Evolutionary conservation across 1,284 basidiomycete genomes (phyloP).

Genomic region (Ceratobasidium sp.): DNA sequence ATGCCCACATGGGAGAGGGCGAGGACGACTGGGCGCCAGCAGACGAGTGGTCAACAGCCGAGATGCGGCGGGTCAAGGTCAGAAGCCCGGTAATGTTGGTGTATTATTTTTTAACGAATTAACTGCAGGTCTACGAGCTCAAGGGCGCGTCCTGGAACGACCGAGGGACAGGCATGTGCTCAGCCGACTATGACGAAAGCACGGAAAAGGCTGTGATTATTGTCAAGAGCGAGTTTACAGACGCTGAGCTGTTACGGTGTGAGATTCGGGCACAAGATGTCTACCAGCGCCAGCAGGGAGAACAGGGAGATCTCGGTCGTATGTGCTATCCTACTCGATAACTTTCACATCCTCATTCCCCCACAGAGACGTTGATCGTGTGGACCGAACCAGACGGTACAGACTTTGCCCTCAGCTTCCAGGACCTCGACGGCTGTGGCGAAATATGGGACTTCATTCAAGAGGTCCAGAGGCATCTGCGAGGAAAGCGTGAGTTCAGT

Average conservation of each 20-base stretch:
- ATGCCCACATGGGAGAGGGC: slow-evolving; percentile 37
- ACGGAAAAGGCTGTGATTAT: slow-evolving; percentile 81
- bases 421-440: slow-evolving; percentile 93
- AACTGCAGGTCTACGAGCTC: slow-evolving; percentile 90
- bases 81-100: slow-evolving; percentile 27
- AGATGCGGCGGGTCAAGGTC: slow-evolving; percentile 48
- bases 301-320: slow-evolving; percentile 21
- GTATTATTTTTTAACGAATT: not conserved
- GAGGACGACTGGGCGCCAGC: slow-evolving; percentile 44
- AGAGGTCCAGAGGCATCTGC: slow-evolving; percentile 89
- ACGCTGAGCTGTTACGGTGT: slow-evolving; percentile 73
- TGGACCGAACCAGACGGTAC: slow-evolving; percentile 97
- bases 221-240: slow-evolving; percentile 78
- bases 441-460: slow-evolving; percentile 98
- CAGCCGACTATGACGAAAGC: slow-evolving; percentile 81
- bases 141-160: slow-evolving; percentile 89
- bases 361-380: slow-evolving; percentile 91
- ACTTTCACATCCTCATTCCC: slow-evolving; percentile 12
- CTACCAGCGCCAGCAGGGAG: slow-evolving; percentile 92
- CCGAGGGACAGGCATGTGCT: slow-evolving; percentile 92
- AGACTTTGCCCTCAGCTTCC: slow-evolving; percentile 97
- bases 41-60: slow-evolving; percentile 39
- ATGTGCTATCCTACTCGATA: slow-evolving; percentile 28
- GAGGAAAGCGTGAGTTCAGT: slow-evolving; percentile 57
- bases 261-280: slow-evolving; percentile 82